Base-by-base conservation (phyloP, 2,329 filamentous ascomycete species). In the Verticillium nonalfalfae region DNA sequence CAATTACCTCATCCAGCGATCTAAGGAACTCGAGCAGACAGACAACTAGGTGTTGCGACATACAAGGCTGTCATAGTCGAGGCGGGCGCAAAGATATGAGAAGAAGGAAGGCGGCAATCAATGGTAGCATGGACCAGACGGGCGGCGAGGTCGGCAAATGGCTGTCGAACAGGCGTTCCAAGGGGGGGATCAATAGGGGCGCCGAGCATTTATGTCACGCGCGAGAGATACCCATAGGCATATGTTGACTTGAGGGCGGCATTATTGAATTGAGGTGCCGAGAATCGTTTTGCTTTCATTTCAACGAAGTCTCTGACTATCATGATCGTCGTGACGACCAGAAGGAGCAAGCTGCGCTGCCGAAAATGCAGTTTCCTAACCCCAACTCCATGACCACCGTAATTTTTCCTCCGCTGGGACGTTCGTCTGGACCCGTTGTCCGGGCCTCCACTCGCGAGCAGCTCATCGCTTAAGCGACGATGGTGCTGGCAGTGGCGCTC, bases 401-500 rank as follows among this genome's bases (percentile, higher is more conserved):
- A 57, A 64, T 64, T 66, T 65, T 64, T 59, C 66, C 62, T 45
- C 55, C 55, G 18, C 36, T 61, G 57, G 21, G 26, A 60, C 55
- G 11, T 33, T 26, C 59, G 21, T 60, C 68, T 65, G 61, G 65
- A 65, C 65, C 66, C 59, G 61, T 55, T 58, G 60, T 50, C 45
- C 45, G 45, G 45, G 45, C 45, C 7, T 50, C 45, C 64, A 50
- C 64, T 21, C 18, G 45, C 45, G n/a, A 50, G 45, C 45, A 50
- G 9, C 45, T 64, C 74, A 60, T 59, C 64, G 76, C 79, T 89
- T 94, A 96, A 80, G 93, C 87, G 79, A 97, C 93, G 74, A 96
- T 84, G 77, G 93, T 96, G 86, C 86, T 91, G 82, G 94, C 94
- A 72, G 94, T 98, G 78, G 94, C 92, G 79, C 87, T 91, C 90